These are phyloP conservation scores for Chaetomium fimeti DNA, from an alignment of 495 filamentous ascomycete genomes.

Conservation along the genomic window DNA sequence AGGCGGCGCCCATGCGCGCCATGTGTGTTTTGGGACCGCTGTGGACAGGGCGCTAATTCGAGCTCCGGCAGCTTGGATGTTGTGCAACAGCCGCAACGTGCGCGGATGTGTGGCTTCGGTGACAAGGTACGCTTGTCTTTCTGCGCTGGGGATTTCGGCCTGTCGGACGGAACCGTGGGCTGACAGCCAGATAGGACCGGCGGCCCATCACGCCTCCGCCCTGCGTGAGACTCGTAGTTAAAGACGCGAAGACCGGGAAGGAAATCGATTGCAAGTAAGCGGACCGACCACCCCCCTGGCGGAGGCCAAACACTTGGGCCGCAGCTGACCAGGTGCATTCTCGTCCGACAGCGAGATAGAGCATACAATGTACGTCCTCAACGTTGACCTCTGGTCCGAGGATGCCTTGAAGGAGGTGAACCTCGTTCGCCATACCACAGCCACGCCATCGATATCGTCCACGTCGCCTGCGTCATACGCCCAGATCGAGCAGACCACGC, in stretches of 20 bases:
- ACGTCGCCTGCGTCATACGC: conserved; percentile 49
- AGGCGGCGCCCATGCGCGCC: conserved; percentile 3
- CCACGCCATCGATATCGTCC: conserved; percentile 84
- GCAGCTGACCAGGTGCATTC: conserved; percentile 24
- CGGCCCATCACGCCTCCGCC: conserved; percentile 95
- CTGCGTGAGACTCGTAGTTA: conserved; percentile 81
- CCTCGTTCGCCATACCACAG: conserved; percentile 82
- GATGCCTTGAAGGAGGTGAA: conserved; percentile 89
- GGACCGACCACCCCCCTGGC: background rate
- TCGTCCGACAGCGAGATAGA: conserved; percentile 55
- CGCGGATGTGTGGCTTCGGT: conserved; percentile 98
- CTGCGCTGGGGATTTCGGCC: background rate
- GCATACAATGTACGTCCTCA: conserved; percentile 85
- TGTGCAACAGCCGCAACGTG: conserved; percentile 88
- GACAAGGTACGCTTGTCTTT: conserved; percentile 69
- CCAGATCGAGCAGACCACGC: conserved; percentile 34
- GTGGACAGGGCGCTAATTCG: conserved; percentile 23
- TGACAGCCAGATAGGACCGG: conserved; percentile 63
- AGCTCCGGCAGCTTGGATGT: conserved; percentile 64
- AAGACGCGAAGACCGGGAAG: conserved; percentile 74
- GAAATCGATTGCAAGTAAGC: conserved; percentile 88
- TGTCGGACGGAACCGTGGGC: conserved; percentile 12
- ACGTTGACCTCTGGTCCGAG: conserved; percentile 87
- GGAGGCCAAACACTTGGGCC: background rate
- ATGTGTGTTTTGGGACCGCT: background rate